Base-by-base conservation (phyloP, 2,329 filamentous ascomycete genomes). In the Clathrospora elynae region DNA sequence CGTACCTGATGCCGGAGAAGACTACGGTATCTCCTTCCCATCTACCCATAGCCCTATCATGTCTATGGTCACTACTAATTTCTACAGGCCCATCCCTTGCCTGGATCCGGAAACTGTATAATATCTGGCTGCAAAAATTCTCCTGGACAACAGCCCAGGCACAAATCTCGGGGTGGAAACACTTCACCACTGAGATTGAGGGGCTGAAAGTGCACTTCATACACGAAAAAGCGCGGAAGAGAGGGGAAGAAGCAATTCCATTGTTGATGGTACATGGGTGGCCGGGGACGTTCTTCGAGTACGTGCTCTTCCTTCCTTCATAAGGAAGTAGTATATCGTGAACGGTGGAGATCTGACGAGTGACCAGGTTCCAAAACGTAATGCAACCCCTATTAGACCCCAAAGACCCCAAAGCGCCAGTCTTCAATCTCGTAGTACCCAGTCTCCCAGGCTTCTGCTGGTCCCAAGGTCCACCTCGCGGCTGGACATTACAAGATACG, bases 361-460 rank as follows among this genome's bases (percentile, higher is more conserved):
- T 6, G 5, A n/a, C 4, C 24, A 46, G 50, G 30, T 69, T 62
- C 31, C 48, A 56, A 31, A 70, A 67, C 44, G 64, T 73, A 12
- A 71, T 72, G 50, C 47, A 62, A 34, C 55, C 66, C 17, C 49
- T 75, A 2, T 53, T 67, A 3, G 42, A 63, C 7, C 74, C 67
- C 2, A 36, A 55, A 3, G 41, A 54, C 14, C 12, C 39, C n/a
- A 42, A 49, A 9, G 51, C 49, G 2, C 53, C 52, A 33, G 70
- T 75, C 0, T 85, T 84, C 53, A 75, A 84, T 46, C 69, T 83
- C 8, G 76, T 85, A 0, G 79, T 79, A 0, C 81, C 81, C 0
- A 81, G 77, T 5, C 66, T 85, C 1, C 81, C 81, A 0, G 55
- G 57, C 1, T 60, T 57, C 31, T 59, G 48, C 26, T 60, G 48